phyloP scores from a whole-genome alignment of 1,139 yeast species.

The Pichia sp. region DNA sequence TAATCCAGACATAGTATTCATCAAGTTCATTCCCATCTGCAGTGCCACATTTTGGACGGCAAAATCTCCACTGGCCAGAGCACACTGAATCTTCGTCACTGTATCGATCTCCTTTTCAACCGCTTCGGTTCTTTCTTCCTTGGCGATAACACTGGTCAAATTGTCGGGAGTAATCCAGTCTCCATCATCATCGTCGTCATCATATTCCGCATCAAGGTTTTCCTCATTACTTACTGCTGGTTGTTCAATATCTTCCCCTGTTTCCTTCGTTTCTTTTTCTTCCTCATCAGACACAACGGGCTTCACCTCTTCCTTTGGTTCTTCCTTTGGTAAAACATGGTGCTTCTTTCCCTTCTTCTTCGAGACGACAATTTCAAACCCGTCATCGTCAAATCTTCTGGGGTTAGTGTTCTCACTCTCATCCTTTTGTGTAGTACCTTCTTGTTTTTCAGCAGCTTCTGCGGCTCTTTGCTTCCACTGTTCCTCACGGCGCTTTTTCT shows the following conservation, averaged over 20 bases:
- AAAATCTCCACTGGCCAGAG: conserved; percentile 91
- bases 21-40: conserved; percentile 80
- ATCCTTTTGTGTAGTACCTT: conserved; percentile 5
- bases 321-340: background rate
- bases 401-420: conserved; percentile 30
- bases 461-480: conserved; percentile 12
- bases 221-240: conserved; percentile 16
- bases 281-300: background rate
- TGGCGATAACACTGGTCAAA: conserved; percentile 57
- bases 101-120: conserved; percentile 25
- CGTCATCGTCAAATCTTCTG: conserved; percentile 23
- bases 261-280: conserved; percentile 11
- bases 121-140: conserved; percentile 46
- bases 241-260: conserved; percentile 18
- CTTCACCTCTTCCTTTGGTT: background rate
- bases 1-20: conserved; percentile 79
- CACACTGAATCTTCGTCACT: conserved; percentile 47
- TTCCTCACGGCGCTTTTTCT: conserved; percentile 16
- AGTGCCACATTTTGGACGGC: conserved; percentile 94
- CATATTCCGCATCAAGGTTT: conserved; percentile 37
- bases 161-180: conserved; percentile 96
- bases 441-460: conserved; percentile 7
- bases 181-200: conserved; percentile 71
- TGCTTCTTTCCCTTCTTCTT: conserved; percentile 12
- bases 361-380: conserved; percentile 25